phyloP scores from a whole-genome alignment of 2,329 filamentous ascomycete species.

The Capronia coronata region DNA sequence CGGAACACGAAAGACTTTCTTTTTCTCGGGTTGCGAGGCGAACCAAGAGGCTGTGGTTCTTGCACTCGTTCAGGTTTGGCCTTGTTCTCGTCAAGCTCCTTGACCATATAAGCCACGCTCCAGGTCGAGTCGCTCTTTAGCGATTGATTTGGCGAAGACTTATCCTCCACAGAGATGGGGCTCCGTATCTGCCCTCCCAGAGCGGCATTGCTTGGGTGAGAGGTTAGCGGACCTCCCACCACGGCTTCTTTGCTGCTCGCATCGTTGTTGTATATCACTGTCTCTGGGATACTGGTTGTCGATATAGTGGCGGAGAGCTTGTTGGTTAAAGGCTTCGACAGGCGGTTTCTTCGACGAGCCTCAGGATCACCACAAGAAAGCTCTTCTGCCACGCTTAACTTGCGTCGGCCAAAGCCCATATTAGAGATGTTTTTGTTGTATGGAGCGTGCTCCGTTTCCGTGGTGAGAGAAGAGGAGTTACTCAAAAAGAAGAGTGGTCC shows the following conservation, averaged over 20 bases:
- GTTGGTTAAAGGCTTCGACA: constrained; percentile 27
- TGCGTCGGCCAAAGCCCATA: constrained; percentile 21
- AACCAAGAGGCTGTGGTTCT: constrained; percentile 7
- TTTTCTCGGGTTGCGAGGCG: constrained; percentile 17
- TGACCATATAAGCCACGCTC: constrained; percentile 22
- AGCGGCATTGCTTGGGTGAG: constrained; percentile 5
- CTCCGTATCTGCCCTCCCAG: constrained; percentile 12
- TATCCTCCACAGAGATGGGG: constrained; percentile 7
- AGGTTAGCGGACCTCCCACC: constrained; percentile 10
- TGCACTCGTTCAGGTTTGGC: constrained; percentile 1
- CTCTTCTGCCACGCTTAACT: constrained; percentile 12
- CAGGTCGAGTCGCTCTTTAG: constrained; percentile 13
- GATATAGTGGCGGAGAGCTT: constrained; percentile 13
- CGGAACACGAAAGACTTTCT: constrained; percentile 16
- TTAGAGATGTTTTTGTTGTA: background rate
- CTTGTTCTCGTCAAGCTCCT: constrained; percentile 16
- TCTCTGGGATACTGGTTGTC: constrained; percentile 14
- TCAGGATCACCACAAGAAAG: constrained; percentile 14
- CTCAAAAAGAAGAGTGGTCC: background rate
- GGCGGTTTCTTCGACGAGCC: constrained; percentile 23
- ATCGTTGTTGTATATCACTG: constrained; percentile 11
- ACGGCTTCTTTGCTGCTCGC: constrained; percentile 10
- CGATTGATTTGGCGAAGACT: constrained; percentile 1
- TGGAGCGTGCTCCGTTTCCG: background rate
- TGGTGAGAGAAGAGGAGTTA: background rate